Evolutionary conservation across 805 yeast species (phyloP).

Genomic region (Yamadazyma olivae): DNA sequence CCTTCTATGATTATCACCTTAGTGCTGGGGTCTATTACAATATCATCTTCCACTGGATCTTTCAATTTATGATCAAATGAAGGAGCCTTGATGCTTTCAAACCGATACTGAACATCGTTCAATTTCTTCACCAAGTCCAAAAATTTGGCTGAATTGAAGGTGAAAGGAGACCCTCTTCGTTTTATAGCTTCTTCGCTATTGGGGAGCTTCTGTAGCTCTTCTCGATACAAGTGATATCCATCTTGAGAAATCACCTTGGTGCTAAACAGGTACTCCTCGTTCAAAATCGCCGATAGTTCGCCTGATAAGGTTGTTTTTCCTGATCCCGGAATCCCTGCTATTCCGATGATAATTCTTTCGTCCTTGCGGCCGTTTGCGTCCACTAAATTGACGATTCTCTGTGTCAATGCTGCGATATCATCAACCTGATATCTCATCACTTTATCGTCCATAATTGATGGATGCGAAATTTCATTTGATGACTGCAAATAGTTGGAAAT

Average conservation of each 20-base stretch:
- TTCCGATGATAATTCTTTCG: slow-evolving; percentile 48
- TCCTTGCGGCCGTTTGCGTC: slow-evolving; percentile 2
- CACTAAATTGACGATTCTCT: slow-evolving; percentile 1
- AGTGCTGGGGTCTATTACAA: slow-evolving; percentile 42
- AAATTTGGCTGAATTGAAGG: slow-evolving; percentile 62
- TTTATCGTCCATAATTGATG: background rate
- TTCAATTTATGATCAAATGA: slow-evolving; percentile 72
- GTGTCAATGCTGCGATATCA: background rate
- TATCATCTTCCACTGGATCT: slow-evolving; percentile 65
- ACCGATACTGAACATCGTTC: slow-evolving; percentile 8
- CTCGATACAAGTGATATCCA: slow-evolving; percentile 36
- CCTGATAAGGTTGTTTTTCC: slow-evolving; percentile 74
- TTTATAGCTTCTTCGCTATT: slow-evolving; percentile 56
- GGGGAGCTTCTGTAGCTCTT: slow-evolving; percentile 35
- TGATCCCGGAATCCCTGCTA: slow-evolving; percentile 82
- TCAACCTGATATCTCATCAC: background rate
- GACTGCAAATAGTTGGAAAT: no score
- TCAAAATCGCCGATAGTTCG: slow-evolving; percentile 32
- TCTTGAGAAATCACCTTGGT: slow-evolving; percentile 35
- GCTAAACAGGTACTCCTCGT: slow-evolving; percentile 8
- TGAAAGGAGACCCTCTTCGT: slow-evolving; percentile 81
- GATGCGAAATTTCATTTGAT: slow-evolving; percentile 1
- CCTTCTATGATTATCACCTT: slow-evolving; percentile 74
- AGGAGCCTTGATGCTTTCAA: slow-evolving; percentile 49
- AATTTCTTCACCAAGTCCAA: slow-evolving; percentile 20